These are phyloP conservation scores for Isabelozyma rhagii DNA, from an alignment of 805 yeast genomes.

Conservation along the genomic window DNA sequence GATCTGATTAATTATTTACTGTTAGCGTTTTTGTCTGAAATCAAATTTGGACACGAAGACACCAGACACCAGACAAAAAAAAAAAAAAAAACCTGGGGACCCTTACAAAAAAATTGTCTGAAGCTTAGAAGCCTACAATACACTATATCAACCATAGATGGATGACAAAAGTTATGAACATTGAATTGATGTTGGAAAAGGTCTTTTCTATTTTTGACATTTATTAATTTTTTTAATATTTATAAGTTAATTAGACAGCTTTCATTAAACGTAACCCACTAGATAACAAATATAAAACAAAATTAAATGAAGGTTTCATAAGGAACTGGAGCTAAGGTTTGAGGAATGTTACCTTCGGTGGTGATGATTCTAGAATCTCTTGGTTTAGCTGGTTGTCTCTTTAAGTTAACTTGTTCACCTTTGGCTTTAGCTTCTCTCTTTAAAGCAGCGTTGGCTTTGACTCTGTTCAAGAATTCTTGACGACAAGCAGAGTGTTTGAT, in stretches of 20 bases:
- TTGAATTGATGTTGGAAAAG: not conserved
- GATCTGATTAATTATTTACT: too few relatives aligned
- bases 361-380: slow-evolving; percentile 86
- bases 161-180: too few relatives aligned
- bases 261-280: not conserved
- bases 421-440: slow-evolving; percentile 91
- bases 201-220: not conserved
- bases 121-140: too few relatives aligned
- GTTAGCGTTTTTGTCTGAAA: too few relatives aligned
- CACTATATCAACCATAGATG: too few relatives aligned
- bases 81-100: too few relatives aligned
- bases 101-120: too few relatives aligned
- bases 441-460: slow-evolving; percentile 92
- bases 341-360: slow-evolving; percentile 82
- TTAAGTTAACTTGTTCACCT: slow-evolving; percentile 87
- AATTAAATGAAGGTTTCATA: slow-evolving; percentile 98
- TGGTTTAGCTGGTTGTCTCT: slow-evolving; percentile 99
- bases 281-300: not conserved
- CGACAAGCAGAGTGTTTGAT: slow-evolving; percentile 99
- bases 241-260: not conserved
- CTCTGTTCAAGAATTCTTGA: slow-evolving; percentile 98
- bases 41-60: too few relatives aligned
- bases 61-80: too few relatives aligned
- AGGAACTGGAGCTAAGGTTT: slow-evolving; percentile 98
- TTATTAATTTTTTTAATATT: not conserved